Evolutionary conservation across 441 rosid genomes (phyloP), one percentile per base, ranked within the genome.

Genomic region (Eruca vesicaria): DNA sequence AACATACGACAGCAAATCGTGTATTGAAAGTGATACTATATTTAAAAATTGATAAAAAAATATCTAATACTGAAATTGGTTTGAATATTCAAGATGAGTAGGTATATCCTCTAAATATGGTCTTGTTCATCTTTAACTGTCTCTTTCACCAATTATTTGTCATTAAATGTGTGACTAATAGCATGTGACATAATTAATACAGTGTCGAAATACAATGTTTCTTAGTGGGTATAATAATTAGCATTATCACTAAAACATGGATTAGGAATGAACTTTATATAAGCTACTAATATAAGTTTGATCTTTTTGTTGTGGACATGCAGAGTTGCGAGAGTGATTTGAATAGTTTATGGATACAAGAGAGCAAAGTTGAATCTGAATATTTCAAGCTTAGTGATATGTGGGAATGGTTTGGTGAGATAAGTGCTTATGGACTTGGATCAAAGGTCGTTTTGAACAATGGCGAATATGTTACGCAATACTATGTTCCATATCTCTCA

Each of bases 361-460:
- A 63, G 50, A 83, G 81, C 12, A 88, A 80, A 79, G 86, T 87
- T 3, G 68, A 52, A 23, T 73, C 82, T 36, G 85, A 86, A 16
- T 88, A 80, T 80, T 90, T 85, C 74, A 85, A 59, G 11, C 69
- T 90, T 74, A 82, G 81, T 26, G 92, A 90, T 84, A 84, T 90
- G 2, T 90, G 96, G 97, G 71, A 77, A 21, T 84, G 87, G 80
- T 88, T 82, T 31, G 79, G 81, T 55, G 97, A 92, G 79, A 84
- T 84, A 85, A 88, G 97, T 60, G 96, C 96, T 12, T 92, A 84
- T 63, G 96, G 97, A 38, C 79, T 77, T 23, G 87, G 92, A 18
- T 68, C 82, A 33, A 66, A 75, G 0, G 80, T 90, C 2, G 68
- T 38, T 4, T 55, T 86, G 66, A 71, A 73, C 66, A 73, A 29